Evolutionary conservation across 257 asterid genomes (phyloP), one percentile per base, ranked within the genome.

Genomic region (Ocimum tenuiflorum): DNA sequence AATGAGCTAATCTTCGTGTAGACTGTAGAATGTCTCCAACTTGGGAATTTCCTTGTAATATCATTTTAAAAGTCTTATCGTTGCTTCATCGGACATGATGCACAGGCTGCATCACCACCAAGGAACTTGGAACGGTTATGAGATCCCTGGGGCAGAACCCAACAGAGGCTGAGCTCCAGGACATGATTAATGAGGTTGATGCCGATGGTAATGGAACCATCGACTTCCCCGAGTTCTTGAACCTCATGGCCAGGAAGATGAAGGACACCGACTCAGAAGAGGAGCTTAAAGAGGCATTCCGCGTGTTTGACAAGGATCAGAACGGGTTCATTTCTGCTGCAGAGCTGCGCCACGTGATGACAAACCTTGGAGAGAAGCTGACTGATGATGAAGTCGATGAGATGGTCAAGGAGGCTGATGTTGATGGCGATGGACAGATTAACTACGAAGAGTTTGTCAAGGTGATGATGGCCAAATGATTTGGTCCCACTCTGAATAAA

Each of bases 381-480:
- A 85, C 91, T 6, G 91, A 85, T 31, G 91, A 85, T 75, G 91
- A 85, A 74, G 91, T 85, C 15, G 91, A 85, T 67, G 91, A 85
- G 85, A 85, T 85, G 91, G 82, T 85, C 71, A 74, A 84, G 71
- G 91, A 85, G 72, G 91, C 91, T 14, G 91, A 85, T 43, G 91
- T 85, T 1, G 91, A 85, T 48, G 91, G 91, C 8, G 91, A 85
- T 36, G 91, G 91, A 0, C 91, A 85, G 68, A 85, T 85, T 48
- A 85, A 85, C 81, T 85, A 85, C 6, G 91, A 85, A 48, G 91
- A 85, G 79, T 85, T 85, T 71, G 91, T 85, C 33, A 85, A 82
- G 85, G 88, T 85, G 61, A 85, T 85, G 91, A 85, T 85, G 91
- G 91, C 91, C 69, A 85, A 85, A 75, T 85, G 70, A 85, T 74